Evolutionary conservation across 805 yeast genomes (phyloP), one percentile per base, ranked within the genome.

Genomic region (Saturnispora ahearnii): DNA sequence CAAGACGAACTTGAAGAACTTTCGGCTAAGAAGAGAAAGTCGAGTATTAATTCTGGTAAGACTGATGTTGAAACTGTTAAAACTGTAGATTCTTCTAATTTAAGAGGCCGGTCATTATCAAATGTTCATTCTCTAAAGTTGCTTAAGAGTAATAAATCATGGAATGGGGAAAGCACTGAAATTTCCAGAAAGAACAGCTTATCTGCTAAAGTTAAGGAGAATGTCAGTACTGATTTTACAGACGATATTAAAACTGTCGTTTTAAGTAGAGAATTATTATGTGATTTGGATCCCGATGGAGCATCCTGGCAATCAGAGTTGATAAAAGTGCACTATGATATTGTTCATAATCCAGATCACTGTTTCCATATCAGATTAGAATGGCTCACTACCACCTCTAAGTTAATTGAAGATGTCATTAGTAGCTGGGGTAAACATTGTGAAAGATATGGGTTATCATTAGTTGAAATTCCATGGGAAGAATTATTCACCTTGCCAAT

Each of bases 351-450:
- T 61, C 96, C 97, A 0, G 91, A 86, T 56, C 96, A 90, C 59
- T 90, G 97, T 61, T 93, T 82, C 69, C 98, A 91, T 60, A 76
- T 93, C 31, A 72, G 96, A 44, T 64, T 91, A 12, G 97, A 93
- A 62, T 93, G 99, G 99, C 68, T 91, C 31, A 87, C 85, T 53
- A 81, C 96, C 0, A 88, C 98, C 0, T 84, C 95, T 2, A 86
- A 85, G 61, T 69, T 87, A 31, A 79, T 87, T 45, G 96, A 89
- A 51, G 95, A 89, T 55, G 71, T 85, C 11, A 73, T 89, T 41
- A 79, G 74, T 41, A 75, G 79, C 44, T 84, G 97, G 87, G 78
- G 88, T 0, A 74, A 96, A 50, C 71, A 83, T 44, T 87, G 96
- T 58, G 96, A 88, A 52, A 66, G 95, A 49, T 87, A 87, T 60